Base-by-base conservation (phyloP, 805 yeast species). In the Ogataea dorogensis region DNA sequence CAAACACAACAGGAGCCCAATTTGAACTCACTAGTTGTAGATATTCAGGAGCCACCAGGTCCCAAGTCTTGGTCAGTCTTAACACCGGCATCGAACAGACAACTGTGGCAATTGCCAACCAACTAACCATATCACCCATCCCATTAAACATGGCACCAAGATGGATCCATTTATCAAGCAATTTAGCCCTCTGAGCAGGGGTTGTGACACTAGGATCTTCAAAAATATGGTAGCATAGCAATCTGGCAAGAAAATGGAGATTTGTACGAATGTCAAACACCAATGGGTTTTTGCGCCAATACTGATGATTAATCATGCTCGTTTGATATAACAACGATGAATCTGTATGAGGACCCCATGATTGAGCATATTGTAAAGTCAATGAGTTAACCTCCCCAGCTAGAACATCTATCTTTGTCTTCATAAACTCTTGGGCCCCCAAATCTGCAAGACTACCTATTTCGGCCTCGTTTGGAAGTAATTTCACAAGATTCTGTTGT, bases 1-100 rank as follows among this genome's bases (percentile, higher is more conserved):
- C 97, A 62, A 85, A 86, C 7, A 86, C 81, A 16, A 91, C 94
- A 2, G 94, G 95, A 0, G 93, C 86, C 97, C 97, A 91, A 49
- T 85, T 94, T 33, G 79, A 77, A 28, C 79, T 74, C 18, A 87
- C 75, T 2, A 76, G 64, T 37, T 75, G 78, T 34, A 85, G 59
- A 29, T 74, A 67, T 18, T 73, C 73, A 14, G 73, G 70, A 10
- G 83, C 73, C 4, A 88, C 85, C 31, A 68, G 65, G 6, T 79
- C 65, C 98, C 98, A 91, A 1, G 89, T 72, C 36, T 74, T 71
- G 17, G 73, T 64, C 29, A 91, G 65, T 46, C 98, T 72, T 39
- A 91, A 64, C 2, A 91, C 69, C 0, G 96, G 95, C 36, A 82
- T 76, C 0, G 95, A 84, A 51, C 95, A 81, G 2, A 89, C 70